Conservation (phyloP, 2,329 filamentous ascomycete genomes). For the Lojkania enalia region DNA sequence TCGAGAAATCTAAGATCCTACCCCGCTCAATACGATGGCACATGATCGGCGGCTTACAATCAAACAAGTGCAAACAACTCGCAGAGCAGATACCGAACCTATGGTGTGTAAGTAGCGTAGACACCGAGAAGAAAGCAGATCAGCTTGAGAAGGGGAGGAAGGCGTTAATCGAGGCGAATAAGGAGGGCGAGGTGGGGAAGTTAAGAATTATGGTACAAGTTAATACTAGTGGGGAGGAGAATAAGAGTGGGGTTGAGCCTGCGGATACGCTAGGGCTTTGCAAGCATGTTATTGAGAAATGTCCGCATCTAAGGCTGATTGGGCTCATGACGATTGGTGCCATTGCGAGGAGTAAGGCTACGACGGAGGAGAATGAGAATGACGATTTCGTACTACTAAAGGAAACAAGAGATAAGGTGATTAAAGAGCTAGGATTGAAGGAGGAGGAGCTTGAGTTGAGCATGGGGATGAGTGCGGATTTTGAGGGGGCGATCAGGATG, state of each 20-base stretch:
- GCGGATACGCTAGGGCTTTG: slow-evolving; percentile 67
- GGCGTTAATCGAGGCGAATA: slow-evolving; percentile 51
- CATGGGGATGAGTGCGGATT: slow-evolving; percentile 99
- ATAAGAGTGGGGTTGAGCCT: slow-evolving; percentile 81
- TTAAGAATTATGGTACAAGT: slow-evolving; percentile 87
- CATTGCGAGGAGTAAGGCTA: slow-evolving; percentile 79
- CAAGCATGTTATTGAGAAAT: slow-evolving; percentile 68
- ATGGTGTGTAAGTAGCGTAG: slow-evolving; percentile 89
- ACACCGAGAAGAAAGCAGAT: slow-evolving; percentile 83
- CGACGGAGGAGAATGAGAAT: slow-evolving; percentile 75
- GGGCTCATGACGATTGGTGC: slow-evolving; percentile 98
- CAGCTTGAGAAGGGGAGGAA: slow-evolving; percentile 77
- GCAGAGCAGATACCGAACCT: slow-evolving; percentile 83
- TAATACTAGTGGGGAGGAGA: slow-evolving; percentile 87
- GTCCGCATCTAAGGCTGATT: slow-evolving; percentile 72
- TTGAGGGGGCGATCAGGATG: slow-evolving; percentile 80
- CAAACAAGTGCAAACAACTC: slow-evolving; percentile 87
- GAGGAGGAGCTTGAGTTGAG: slow-evolving; percentile 76
- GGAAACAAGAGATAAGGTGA: slow-evolving; percentile 72
- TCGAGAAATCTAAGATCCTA: slow-evolving; percentile 80
- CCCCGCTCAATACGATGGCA: slow-evolving; percentile 84
- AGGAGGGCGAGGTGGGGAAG: slow-evolving; percentile 43
- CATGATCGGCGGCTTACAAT: slow-evolving; percentile 93
- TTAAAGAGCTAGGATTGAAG: slow-evolving; percentile 60
- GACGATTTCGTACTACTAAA: slow-evolving; percentile 79